Conservation (phyloP, 768 basidiomycete genomes). For the Xerocomellus intermedius region DNA sequence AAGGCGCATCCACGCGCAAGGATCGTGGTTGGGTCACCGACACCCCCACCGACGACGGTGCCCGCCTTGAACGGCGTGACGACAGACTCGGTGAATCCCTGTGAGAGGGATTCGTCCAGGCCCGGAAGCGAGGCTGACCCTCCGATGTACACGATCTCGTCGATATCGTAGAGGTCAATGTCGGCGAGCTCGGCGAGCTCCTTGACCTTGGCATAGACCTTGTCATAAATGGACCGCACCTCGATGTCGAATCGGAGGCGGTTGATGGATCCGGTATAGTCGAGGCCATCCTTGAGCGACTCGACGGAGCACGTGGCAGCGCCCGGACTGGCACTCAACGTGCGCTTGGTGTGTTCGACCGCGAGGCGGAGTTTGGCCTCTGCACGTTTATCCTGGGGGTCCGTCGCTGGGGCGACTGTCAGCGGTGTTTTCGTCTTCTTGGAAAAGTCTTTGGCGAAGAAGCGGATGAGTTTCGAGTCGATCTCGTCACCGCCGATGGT, state of each 20-base stretch:
- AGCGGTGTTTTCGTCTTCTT: conserved; percentile 89
- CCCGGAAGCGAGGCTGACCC: conserved; percentile 75
- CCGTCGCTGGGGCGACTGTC: conserved; percentile 56
- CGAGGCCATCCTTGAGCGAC: conserved; percentile 89
- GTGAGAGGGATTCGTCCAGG: conserved; percentile 55
- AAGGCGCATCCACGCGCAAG: conserved; percentile 74
- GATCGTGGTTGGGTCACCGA: conserved; percentile 76
- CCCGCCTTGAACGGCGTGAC: conserved; percentile 65
- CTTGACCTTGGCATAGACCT: conserved; percentile 49
- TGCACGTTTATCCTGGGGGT: conserved; percentile 70
- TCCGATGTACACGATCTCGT: conserved; percentile 80
- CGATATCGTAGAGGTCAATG: conserved; percentile 64
- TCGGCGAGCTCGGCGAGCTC: conserved; percentile 51
- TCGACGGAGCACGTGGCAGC: conserved; percentile 93
- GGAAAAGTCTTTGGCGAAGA: conserved; percentile 94
- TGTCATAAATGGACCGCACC: conserved; percentile 56
- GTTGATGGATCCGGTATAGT: conserved; percentile 75
- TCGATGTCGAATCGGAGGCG: conserved; percentile 59
- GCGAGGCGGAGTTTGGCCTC: conserved; percentile 92
- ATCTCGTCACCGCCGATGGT: conserved; percentile 66
- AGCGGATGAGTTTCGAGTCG: conserved; percentile 80
- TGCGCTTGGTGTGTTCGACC: conserved; percentile 93
- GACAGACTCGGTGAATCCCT: conserved; percentile 60
- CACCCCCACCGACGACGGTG: conserved; percentile 67
- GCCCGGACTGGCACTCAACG: conserved; percentile 80